phyloP scores from a whole-genome alignment of 176 grass and related monocot species.

The Oryza longistaminata region DNA sequence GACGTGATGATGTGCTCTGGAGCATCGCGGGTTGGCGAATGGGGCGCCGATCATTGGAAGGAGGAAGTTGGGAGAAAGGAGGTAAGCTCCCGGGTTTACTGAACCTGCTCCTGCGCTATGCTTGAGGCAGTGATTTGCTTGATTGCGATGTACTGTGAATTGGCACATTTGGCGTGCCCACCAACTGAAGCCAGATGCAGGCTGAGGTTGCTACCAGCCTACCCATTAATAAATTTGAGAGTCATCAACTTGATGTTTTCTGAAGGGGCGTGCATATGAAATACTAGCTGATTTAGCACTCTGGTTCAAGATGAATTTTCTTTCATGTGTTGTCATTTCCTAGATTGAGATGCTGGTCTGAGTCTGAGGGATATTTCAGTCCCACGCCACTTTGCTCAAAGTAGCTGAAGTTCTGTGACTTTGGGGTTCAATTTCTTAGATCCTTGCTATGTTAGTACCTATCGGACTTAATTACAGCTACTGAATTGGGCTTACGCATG shows the following conservation, averaged over 20 bases:
- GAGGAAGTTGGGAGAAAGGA: conserved; percentile 47
- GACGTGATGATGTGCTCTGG: conserved; percentile 49
- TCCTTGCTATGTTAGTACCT: background rate
- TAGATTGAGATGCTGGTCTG: background rate
- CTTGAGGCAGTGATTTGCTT: background rate
- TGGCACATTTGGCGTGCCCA: too few relatives aligned
- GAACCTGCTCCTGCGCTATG: background rate
- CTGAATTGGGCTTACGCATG: background rate
- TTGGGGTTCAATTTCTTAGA: conserved; percentile 10
- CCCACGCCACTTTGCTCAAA: background rate
- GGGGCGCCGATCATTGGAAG: conserved; percentile 44
- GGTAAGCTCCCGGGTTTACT: conserved; percentile 2
- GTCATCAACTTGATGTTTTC: background rate
- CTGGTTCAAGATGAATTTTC: background rate
- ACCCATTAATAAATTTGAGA: background rate
- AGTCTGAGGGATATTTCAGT: background rate
- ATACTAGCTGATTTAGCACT: background rate
- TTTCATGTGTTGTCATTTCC: background rate
- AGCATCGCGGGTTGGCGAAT: conserved; percentile 40
- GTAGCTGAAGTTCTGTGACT: background rate
- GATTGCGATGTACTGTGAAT: background rate
- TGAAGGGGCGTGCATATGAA: background rate
- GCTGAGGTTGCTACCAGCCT: background rate
- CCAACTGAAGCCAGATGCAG: too few relatives aligned
- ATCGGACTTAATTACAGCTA: background rate